These are phyloP conservation scores for Pythium rhizo-oryzae DNA, from an alignment of 352 stramenopile species.

Conservation along the genomic window DNA sequence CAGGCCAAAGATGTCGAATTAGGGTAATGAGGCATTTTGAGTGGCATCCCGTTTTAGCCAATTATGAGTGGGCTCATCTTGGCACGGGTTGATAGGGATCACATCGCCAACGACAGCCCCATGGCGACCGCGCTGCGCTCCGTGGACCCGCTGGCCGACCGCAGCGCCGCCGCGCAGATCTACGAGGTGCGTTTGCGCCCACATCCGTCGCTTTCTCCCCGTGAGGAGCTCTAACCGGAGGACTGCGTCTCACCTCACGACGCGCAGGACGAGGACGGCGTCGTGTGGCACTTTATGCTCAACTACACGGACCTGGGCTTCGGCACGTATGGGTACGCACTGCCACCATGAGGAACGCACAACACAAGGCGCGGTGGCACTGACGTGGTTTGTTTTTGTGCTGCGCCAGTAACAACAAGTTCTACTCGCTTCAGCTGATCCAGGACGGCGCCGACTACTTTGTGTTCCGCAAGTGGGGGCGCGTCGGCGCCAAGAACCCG, in stretches of 20 bases:
- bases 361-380: not conserved
- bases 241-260: not conserved
- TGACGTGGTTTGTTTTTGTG: not conserved
- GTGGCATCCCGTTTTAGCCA: slow-evolving; percentile 4
- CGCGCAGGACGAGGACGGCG: slow-evolving; percentile 45
- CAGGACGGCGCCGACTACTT: slow-evolving; percentile 43
- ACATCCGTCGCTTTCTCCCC: too few relatives aligned
- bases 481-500: slow-evolving; percentile 65
- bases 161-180: slow-evolving; percentile 21
- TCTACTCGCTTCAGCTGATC: slow-evolving; percentile 76
- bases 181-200: slow-evolving; percentile 22
- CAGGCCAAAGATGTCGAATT: not conserved
- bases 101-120: not conserved
- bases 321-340: slow-evolving; percentile 46
- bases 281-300: slow-evolving; percentile 73
- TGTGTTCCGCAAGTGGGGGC: slow-evolving; percentile 74
- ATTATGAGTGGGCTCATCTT: slow-evolving; percentile 1
- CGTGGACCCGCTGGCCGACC: slow-evolving; percentile 27
- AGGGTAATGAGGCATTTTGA: not conserved
- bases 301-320: slow-evolving; percentile 67
- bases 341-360: too few relatives aligned
- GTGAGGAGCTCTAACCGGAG: not conserved
- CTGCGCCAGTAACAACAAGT: slow-evolving; percentile 80
- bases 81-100: not conserved
- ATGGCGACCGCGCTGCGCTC: slow-evolving; percentile 30